Percentiles rank a stretch among this genome's conserved stretches.
Conservation (phyloP, 129 eudicot genomes). For the Tagetes patula region DNA sequence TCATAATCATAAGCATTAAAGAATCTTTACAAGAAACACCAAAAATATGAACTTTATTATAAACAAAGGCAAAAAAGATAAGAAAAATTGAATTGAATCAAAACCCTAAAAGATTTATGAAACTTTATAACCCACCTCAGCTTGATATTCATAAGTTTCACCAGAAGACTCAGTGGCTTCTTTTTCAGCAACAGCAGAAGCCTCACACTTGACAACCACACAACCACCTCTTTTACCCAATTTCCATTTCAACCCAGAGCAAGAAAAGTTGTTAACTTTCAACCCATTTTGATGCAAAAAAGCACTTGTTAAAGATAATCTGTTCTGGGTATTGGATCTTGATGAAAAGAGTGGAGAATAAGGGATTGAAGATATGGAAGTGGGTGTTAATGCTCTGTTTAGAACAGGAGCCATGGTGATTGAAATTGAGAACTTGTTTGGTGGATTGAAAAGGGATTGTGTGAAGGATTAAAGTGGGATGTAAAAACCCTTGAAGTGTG, state of each 20-base stretch:
- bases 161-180: slow-evolving; percentile 65
- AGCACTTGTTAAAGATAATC: slow-evolving; percentile 39
- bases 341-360: slow-evolving; percentile 35
- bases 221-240: slow-evolving; percentile 46
- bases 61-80: no score
- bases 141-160: slow-evolving; percentile 86
- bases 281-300: slow-evolving; percentile 51
- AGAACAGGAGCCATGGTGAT: slow-evolving; percentile 68
- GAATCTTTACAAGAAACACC: no score
- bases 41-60: no score
- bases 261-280: slow-evolving; percentile 41
- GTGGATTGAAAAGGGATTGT: slow-evolving; percentile 5
- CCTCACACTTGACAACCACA: slow-evolving; percentile 77
- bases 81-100: no score
- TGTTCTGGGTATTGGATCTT: slow-evolving; percentile 37
- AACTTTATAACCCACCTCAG: slow-evolving; percentile 70
- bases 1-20: no score
- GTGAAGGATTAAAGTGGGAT: slow-evolving; percentile 19
- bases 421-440: slow-evolving; percentile 15
- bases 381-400: slow-evolving; percentile 61
- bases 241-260: slow-evolving; percentile 62
- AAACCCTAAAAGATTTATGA: not conserved
- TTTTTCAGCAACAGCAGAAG: slow-evolving; percentile 78
- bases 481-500: slow-evolving; percentile 38
- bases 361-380: slow-evolving; percentile 61